Conservation (phyloP, 2,329 filamentous ascomycete genomes). For the Trichophyton verrucosum region DNA sequence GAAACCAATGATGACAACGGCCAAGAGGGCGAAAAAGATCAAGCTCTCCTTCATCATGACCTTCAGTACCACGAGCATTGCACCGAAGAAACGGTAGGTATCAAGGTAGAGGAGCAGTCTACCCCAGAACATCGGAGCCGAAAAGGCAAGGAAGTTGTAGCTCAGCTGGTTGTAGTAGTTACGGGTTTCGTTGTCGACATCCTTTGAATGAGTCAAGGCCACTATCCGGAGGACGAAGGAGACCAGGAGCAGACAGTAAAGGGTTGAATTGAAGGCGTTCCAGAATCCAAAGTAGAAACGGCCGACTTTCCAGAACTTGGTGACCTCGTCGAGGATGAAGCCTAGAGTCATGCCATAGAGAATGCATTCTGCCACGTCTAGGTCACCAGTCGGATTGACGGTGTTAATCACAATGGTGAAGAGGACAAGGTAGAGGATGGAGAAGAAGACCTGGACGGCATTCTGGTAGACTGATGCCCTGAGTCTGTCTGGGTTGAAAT, state of each 20-base stretch:
- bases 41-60: slow-evolving; percentile 89
- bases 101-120: slow-evolving; percentile 86
- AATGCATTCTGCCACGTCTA: slow-evolving; percentile 71
- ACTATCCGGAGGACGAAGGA: slow-evolving; percentile 71
- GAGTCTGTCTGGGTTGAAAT: slow-evolving; percentile 92
- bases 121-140: slow-evolving; percentile 93
- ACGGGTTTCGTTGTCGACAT: slow-evolving; percentile 40
- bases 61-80: slow-evolving; percentile 94
- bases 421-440: slow-evolving; percentile 66
- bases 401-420: slow-evolving; percentile 92
- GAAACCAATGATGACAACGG: slow-evolving; percentile 66
- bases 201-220: slow-evolving; percentile 53
- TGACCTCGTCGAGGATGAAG: slow-evolving; percentile 74
- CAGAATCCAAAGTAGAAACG: slow-evolving; percentile 87
- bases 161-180: slow-evolving; percentile 61
- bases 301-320: slow-evolving; percentile 91
- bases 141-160: slow-evolving; percentile 90
- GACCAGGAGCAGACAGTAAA: slow-evolving; percentile 67
- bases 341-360: slow-evolving; percentile 86
- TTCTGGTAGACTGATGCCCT: slow-evolving; percentile 88
- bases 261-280: slow-evolving; percentile 82
- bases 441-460: slow-evolving; percentile 71
- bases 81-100: slow-evolving; percentile 87
- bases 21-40: slow-evolving; percentile 87
- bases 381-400: slow-evolving; percentile 69